These are phyloP conservation scores for Heteromeles arbutifolia DNA, from an alignment of 306 rosid species.

Conservation along the genomic window DNA sequence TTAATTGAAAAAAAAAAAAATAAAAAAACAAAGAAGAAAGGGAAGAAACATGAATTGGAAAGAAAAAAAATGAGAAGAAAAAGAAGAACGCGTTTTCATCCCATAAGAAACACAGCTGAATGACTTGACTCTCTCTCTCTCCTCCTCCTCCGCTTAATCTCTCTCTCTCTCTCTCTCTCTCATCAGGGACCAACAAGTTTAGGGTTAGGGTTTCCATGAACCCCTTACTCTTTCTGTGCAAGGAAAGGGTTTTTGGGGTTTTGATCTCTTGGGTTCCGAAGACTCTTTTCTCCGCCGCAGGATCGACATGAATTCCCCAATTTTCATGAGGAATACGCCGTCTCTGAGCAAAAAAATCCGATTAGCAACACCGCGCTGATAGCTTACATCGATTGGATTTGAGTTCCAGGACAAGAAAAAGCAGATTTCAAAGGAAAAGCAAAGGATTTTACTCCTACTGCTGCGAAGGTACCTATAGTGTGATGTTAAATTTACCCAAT, in stretches of 20 bases:
- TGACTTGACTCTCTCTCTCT: conserved; percentile 24
- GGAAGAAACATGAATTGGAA: background rate
- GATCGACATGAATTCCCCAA: conserved; percentile 25
- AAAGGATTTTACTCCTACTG: conserved; percentile 1
- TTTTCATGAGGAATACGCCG: conserved; percentile 60
- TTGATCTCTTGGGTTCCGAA: conserved; percentile 13
- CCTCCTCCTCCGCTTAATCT: background rate
- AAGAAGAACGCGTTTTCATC: conserved; percentile 62
- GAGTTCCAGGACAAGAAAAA: background rate
- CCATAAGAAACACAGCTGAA: conserved; percentile 34
- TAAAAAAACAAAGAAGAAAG: background rate
- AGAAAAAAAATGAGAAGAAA: background rate
- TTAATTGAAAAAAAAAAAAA: background rate
- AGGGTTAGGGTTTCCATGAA: conserved; percentile 66
- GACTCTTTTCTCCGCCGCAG: conserved; percentile 32
- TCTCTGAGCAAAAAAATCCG: conserved; percentile 42
- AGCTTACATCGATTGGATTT: conserved; percentile 17
- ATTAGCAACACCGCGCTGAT: conserved; percentile 24
- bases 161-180: background rate
- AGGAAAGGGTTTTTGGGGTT: conserved; percentile 14
- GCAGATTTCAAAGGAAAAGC: background rate
- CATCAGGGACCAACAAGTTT: conserved; percentile 14
- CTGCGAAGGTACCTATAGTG: conserved; percentile 31
- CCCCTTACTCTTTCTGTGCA: conserved; percentile 24
- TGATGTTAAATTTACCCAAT: background rate